phyloP scores from a whole-genome alignment of 2,329 filamentous ascomycete species.

The Beauveria brongniartii region DNA sequence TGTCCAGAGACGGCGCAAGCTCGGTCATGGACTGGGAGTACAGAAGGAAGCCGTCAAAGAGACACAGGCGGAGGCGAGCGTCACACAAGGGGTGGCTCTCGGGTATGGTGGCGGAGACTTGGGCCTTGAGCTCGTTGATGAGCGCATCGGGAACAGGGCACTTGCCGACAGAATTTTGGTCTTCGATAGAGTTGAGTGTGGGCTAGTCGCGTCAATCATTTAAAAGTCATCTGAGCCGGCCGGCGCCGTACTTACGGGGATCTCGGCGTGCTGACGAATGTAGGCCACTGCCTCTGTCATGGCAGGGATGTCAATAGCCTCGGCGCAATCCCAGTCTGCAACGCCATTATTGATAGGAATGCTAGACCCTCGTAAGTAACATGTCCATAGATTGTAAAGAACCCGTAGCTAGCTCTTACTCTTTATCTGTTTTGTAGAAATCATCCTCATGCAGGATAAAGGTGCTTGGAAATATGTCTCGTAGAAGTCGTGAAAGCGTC shows the following conservation, averaged over 20 bases:
- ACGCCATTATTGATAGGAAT: conserved; percentile 52
- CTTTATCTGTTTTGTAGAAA: conserved; percentile 76
- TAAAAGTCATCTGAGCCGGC: not conserved
- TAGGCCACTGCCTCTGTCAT: conserved; percentile 61
- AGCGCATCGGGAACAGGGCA: conserved; percentile 42
- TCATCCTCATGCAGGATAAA: conserved; percentile 94
- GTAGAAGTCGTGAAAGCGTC: conserved; percentile 76
- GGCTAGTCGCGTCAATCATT: conserved; percentile 15
- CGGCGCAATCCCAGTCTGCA: conserved; percentile 87
- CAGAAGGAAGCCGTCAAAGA: conserved; percentile 85
- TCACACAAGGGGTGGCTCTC: conserved; percentile 31
- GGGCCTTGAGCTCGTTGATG: conserved; percentile 38
- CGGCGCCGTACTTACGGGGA: conserved; percentile 42
- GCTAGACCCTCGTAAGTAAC: conserved; percentile 9
- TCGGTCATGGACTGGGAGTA: conserved; percentile 52
- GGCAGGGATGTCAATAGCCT: conserved; percentile 62
- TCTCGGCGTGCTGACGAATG: conserved; percentile 59
- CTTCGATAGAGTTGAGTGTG: conserved; percentile 37
- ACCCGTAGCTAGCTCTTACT: conserved; percentile 36
- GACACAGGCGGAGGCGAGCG: conserved; percentile 44
- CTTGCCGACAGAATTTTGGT: conserved; percentile 51
- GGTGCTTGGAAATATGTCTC: conserved; percentile 67
- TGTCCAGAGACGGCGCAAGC: conserved; percentile 56
- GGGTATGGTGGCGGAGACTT: conserved; percentile 39
- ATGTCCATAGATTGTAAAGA: not conserved